Conservation (phyloP, 2,329 filamentous ascomycete species). For the Cercospora brassicicola region DNA sequence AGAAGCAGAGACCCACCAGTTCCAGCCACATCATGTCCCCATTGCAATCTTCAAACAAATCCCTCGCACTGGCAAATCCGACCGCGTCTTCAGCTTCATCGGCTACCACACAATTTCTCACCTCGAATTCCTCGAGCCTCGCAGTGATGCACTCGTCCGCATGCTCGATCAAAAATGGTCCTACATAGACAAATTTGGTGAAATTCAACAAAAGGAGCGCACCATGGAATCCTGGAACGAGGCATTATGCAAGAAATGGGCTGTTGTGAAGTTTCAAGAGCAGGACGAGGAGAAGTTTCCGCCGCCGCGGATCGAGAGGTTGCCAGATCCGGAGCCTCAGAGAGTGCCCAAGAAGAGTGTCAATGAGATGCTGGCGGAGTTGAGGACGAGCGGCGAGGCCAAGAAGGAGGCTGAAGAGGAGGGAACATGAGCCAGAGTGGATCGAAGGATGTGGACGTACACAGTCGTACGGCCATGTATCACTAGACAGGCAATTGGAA, state of each 20-base stretch:
- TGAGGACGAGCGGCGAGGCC: not conserved
- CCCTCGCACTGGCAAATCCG: not conserved
- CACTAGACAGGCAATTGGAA: not conserved
- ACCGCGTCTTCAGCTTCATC: conserved; percentile 26
- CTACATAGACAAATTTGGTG: conserved; percentile 21
- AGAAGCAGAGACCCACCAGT: not conserved
- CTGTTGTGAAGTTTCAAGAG: conserved; percentile 13
- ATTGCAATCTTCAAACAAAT: conserved; percentile 35
- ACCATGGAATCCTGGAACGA: conserved; percentile 28
- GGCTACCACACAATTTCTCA: conserved; percentile 31
- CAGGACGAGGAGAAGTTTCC: not conserved
- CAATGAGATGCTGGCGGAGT: not conserved
- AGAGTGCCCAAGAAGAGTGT: not conserved
- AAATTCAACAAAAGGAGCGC: conserved; percentile 22
- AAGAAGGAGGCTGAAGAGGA: not conserved
- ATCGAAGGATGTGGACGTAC: not conserved
- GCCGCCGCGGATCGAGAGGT: not conserved
- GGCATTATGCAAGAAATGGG: conserved; percentile 31
- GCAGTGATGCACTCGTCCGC: conserved; percentile 26
- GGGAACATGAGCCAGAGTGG: not conserved
- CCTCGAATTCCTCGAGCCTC: conserved; percentile 30
- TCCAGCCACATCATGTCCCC: not conserved
- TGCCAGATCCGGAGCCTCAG: not conserved
- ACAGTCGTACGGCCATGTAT: not conserved
- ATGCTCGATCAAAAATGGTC: conserved; percentile 39